These are phyloP conservation scores for Jackrogersella minutella DNA, from an alignment of 495 filamentous ascomycete genomes.

Conservation along the genomic window DNA sequence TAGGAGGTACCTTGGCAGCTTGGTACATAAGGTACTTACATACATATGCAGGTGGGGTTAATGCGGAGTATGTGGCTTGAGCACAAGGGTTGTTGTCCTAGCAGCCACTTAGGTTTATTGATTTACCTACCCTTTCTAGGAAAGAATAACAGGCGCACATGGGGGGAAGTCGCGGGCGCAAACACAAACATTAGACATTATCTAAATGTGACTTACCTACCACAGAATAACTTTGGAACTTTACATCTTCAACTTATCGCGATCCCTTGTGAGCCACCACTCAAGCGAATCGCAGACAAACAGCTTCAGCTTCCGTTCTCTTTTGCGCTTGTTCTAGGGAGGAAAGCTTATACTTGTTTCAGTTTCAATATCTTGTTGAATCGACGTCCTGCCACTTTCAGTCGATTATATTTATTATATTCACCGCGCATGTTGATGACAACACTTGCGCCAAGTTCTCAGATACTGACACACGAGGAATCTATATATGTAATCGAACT, in stretches of 20 bases:
- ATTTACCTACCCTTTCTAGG: slow-evolving; percentile 15
- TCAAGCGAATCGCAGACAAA: too few species aligned
- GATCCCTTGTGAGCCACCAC: too few species aligned
- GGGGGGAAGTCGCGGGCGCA: slow-evolving; percentile 9
- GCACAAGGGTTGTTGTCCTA: slow-evolving; percentile 28
- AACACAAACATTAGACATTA: slow-evolving; percentile 25
- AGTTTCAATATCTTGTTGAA: too few species aligned
- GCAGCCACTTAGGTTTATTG: slow-evolving; percentile 37
- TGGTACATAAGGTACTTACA: too few species aligned
- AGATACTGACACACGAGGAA: background rate
- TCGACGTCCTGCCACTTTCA: too few species aligned
- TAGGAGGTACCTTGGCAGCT: too few species aligned
- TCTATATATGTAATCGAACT: slow-evolving; percentile 15
- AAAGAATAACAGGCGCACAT: too few species aligned
- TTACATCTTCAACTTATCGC: slow-evolving; percentile 7
- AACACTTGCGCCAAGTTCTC: background rate
- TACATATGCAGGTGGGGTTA: background rate
- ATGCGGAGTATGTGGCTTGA: background rate
- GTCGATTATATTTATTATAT: too few species aligned
- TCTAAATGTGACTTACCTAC: too few species aligned
- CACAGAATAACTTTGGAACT: background rate
- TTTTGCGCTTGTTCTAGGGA: background rate
- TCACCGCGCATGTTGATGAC: background rate
- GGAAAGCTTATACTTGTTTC: too few species aligned
- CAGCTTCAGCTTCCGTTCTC: too few species aligned